These are phyloP conservation scores for Brettanomyces custersianus DNA, from an alignment of 805 yeast species.

Conservation along the genomic window DNA sequence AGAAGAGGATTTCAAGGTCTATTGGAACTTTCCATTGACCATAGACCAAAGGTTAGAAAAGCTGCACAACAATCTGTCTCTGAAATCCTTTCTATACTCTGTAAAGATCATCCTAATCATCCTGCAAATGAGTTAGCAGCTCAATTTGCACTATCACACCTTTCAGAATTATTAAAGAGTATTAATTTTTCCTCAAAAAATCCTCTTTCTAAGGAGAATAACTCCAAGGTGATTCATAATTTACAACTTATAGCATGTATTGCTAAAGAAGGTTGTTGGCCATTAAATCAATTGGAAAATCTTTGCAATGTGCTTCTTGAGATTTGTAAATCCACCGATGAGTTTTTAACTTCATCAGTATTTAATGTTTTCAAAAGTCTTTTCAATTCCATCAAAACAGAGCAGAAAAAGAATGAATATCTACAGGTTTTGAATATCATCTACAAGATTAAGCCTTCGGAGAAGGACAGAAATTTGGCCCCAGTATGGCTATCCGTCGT, in stretches of 20 bases:
- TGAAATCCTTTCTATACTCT: conserved; percentile 45
- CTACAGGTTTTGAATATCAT: conserved; percentile 58
- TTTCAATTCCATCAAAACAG: conserved; percentile 51
- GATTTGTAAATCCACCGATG: conserved; percentile 75
- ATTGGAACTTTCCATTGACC: conserved; percentile 71
- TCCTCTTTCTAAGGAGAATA: conserved; percentile 37
- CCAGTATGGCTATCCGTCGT: conserved; percentile 95
- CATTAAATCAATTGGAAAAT: conserved; percentile 53
- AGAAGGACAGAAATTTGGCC: conserved; percentile 75
- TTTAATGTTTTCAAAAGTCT: conserved; percentile 79
- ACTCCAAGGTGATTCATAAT: conserved; percentile 59
- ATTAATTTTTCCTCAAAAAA: conserved; percentile 9
- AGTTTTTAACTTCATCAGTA: conserved; percentile 71
- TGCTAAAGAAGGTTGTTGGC: conserved; percentile 77
- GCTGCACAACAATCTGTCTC: conserved; percentile 88
- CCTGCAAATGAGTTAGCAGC: conserved; percentile 67
- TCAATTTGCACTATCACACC: conserved; percentile 51
- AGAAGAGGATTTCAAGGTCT: conserved; percentile 73
- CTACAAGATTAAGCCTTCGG: conserved; percentile 71
- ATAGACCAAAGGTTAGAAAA: conserved; percentile 91
- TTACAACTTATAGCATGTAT: conserved; percentile 69
- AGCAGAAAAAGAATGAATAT: conserved; percentile 52
- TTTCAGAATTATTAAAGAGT: conserved; percentile 37
- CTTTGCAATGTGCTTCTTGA: conserved; percentile 71
- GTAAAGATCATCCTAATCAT: conserved; percentile 76